Conservation (phyloP, 2,329 filamentous ascomycete genomes). For the Fusarium concolor region DNA sequence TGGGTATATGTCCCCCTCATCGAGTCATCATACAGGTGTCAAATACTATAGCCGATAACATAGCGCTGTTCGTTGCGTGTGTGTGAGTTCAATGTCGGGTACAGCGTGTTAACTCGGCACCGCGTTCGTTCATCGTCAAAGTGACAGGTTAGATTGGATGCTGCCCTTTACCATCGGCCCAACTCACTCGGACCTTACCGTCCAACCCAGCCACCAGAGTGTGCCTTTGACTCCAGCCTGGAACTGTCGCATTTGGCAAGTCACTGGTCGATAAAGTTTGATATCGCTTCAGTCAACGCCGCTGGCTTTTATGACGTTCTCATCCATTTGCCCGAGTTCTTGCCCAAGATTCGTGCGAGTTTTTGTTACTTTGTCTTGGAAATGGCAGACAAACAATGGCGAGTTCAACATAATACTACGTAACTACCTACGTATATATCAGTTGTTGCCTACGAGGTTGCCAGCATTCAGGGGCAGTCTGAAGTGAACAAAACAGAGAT, state of each 20-base stretch:
- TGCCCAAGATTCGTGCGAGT: slow-evolving; percentile 12
- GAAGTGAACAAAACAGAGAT: neutral
- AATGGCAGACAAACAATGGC: neutral
- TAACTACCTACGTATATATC: neutral
- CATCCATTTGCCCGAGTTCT: slow-evolving; percentile 20
- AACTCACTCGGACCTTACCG: slow-evolving; percentile 43
- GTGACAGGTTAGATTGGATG: neutral
- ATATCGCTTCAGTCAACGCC: slow-evolving; percentile 30
- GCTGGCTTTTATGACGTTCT: slow-evolving; percentile 23
- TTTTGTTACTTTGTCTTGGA: neutral
- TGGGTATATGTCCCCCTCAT: neutral
- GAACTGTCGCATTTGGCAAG: slow-evolving; percentile 34
- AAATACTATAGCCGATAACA: slow-evolving; percentile 3
- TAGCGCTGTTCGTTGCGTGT: neutral
- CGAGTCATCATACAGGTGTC: neutral
- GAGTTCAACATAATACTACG: no score
- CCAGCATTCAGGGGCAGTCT: neutral
- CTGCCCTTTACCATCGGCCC: slow-evolving; percentile 31
- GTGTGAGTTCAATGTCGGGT: neutral
- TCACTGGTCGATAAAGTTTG: slow-evolving; percentile 35
- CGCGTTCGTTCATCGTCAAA: slow-evolving; percentile 10
- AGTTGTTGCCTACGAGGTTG: neutral
- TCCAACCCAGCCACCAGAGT: slow-evolving; percentile 36
- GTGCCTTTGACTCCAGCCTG: slow-evolving; percentile 23
- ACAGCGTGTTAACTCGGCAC: slow-evolving; percentile 5